These are phyloP conservation scores for Bolboschoenoplectus hybrid DNA, from an alignment of 202 grass and related monocot genomes.

Conservation along the genomic window DNA sequence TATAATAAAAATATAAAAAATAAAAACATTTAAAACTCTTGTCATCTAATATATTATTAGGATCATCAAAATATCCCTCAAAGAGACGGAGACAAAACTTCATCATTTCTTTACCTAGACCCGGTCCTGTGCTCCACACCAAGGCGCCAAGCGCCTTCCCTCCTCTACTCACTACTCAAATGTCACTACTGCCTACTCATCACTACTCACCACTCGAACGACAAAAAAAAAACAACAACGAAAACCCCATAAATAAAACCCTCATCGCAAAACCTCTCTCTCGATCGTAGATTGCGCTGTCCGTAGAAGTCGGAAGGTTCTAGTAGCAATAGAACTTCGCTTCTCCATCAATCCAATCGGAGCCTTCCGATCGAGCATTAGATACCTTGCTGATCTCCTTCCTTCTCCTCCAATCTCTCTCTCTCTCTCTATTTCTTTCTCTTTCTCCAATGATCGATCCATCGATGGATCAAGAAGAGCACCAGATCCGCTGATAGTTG, in stretches of 20 bases:
- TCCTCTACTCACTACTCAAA: not conserved
- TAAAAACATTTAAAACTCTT: no score
- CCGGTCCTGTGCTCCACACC: not conserved
- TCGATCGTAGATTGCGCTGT: not conserved
- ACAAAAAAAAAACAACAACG: not conserved
- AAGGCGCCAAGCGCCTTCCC: not conserved
- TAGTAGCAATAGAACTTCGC: not conserved
- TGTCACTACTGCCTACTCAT: not conserved
- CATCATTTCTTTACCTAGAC: not conserved
- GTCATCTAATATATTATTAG: no score
- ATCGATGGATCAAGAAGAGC: not conserved
- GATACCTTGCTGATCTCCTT: not conserved
- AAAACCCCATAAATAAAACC: not conserved
- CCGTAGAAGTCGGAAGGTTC: not conserved
- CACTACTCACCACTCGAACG: not conserved
- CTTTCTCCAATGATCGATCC: not conserved
- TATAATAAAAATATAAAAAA: no score
- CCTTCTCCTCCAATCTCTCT: not conserved
- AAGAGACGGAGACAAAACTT: no score
- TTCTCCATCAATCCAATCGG: not conserved
- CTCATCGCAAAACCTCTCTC: constrained; percentile 1
- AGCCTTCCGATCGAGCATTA: not conserved
- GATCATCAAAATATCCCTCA: no score
- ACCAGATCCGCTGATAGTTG: not conserved
- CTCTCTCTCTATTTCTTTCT: not conserved